A percentile compares a stretch with the other conserved stretches of the same genome.
phyloP scores from a whole-genome alignment of 495 filamentous ascomycete genomes.

The Tirmania nivea region DNA sequence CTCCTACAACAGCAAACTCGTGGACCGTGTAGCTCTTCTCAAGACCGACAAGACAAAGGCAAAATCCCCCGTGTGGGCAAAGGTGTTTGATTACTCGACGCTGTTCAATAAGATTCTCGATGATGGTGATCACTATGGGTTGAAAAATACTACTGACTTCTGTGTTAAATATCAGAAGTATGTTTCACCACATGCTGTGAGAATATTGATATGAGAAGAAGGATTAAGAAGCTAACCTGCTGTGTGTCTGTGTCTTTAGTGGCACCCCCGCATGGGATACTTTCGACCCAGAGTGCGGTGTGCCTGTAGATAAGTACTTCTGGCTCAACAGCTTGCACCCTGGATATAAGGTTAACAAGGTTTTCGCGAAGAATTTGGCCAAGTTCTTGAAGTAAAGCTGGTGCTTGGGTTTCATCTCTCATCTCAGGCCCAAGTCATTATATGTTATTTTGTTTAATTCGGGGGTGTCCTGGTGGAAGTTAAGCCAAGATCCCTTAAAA shows the following conservation, averaged over 20 bases:
- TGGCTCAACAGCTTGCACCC: constrained; percentile 43
- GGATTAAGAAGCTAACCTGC: neutral
- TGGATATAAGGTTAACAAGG: constrained; percentile 36
- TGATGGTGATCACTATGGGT: constrained; percentile 26
- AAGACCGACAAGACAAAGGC: constrained; percentile 17
- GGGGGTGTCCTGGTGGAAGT: too few species aligned
- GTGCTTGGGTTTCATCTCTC: too few species aligned
- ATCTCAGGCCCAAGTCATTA: too few species aligned
- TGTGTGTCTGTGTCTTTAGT: constrained; percentile 15
- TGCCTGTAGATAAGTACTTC: constrained; percentile 38
- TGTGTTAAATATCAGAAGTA: constrained; percentile 35
- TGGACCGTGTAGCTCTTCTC: constrained; percentile 16
- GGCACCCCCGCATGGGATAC: constrained; percentile 31
- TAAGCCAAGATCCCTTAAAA: too few species aligned
- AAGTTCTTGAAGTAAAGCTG: constrained; percentile 18
- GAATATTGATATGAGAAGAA: neutral
- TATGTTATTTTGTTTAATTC: too few species aligned
- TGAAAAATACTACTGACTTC: constrained; percentile 33
- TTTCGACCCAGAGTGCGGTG: constrained; percentile 26
- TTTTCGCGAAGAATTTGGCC: constrained; percentile 30
- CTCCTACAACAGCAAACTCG: constrained; percentile 20
- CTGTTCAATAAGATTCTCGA: constrained; percentile 35
- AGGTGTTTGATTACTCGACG: constrained; percentile 27
- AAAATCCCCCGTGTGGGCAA: constrained; percentile 19
- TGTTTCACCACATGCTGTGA: constrained; percentile 8